Percentiles rank a stretch among this genome's conserved stretches.
phyloP scores from a whole-genome alignment of 2,329 filamentous ascomycete species.

The Fusarium paranaense region DNA sequence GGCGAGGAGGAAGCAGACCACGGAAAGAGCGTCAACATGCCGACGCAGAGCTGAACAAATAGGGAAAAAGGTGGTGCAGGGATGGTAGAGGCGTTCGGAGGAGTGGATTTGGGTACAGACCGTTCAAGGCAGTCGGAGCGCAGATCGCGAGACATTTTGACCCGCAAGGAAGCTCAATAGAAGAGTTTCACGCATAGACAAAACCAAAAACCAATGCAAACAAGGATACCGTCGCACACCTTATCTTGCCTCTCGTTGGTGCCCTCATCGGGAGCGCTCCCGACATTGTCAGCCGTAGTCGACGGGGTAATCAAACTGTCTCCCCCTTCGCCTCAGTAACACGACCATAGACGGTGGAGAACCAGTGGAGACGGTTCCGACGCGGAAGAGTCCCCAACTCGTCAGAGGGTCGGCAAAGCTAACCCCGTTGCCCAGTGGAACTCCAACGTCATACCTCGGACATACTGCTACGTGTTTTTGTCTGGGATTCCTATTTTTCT shows the following conservation, averaged over 20 bases:
- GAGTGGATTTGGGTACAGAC: not conserved
- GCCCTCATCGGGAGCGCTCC: slow-evolving; percentile 16
- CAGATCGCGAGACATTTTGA: slow-evolving; percentile 3
- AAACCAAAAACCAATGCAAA: not conserved
- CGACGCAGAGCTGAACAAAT: slow-evolving; percentile 4
- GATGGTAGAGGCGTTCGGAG: not conserved
- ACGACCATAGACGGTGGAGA: not conserved
- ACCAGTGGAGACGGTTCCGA: not conserved
- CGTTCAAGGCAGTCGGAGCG: not conserved
- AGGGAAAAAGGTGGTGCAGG: not conserved
- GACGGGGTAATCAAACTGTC: slow-evolving; percentile 31
- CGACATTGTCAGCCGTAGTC: slow-evolving; percentile 1
- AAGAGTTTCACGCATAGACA: not conserved
- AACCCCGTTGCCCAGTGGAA: slow-evolving; percentile 12
- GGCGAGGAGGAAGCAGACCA: slow-evolving; percentile 64
- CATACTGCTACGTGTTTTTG: not conserved
- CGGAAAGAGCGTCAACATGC: slow-evolving; percentile 5
- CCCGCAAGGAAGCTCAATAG: not conserved
- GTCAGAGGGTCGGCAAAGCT: slow-evolving; percentile 3
- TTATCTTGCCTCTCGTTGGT: not conserved
- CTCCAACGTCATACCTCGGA: slow-evolving; percentile 26
- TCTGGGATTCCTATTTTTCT: slow-evolving; percentile 13
- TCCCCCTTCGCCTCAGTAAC: not conserved
- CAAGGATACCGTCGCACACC: not conserved
- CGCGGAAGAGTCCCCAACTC: slow-evolving; percentile 16